Evolutionary conservation across 257 asterid genomes (phyloP), one percentile per base, ranked within the genome.

Genomic region (Plantago ovata): DNA sequence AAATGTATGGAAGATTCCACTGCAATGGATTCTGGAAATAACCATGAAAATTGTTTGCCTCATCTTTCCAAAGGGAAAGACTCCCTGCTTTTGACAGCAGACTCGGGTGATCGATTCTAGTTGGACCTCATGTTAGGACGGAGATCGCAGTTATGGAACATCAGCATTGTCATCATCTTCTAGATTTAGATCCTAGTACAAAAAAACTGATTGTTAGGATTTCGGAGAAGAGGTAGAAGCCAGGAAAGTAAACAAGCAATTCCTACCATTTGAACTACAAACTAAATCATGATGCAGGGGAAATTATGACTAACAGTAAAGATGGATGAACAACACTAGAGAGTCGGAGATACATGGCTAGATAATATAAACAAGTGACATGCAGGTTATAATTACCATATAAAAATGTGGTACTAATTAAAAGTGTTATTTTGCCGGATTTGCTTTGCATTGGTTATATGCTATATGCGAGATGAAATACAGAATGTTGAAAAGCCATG

Each of bases 131-230:
- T 16, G 38, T 50, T 23, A 12, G 55, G 53, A 48, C 24, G 16
- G 24, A 21, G 36, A 49, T 33, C 13, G 14, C 36, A 12, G 55
- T 21, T 21, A 10, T 3, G 10, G 33, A 28, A 66, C 44, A 60
- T 19, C 56, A 43, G 23, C 18, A 5, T n/a, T 28, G 18, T 65
- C 83, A 61, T 62, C 80, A 60, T 36, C 75, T 58, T 11, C 53
- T 48, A 10, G 53, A 43, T 62, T 61, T 69, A 53, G 72, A 40
- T 68, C 74, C 84, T 78, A 55, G 51, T 24, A 51, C 46, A 55
- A 38, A 38, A 8, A 70, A 63, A 28, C 46, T 13, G 40, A n/a
- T 18, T 20, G 41, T 69, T 18, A 58, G 64, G 54, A 50, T 15
- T 44, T 18, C 10, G 33, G n/a, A 44, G 53, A 36, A 33, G 56